Base-by-base conservation (phyloP, 805 yeast genomes). In the Kuraishia capsulata region DNA sequence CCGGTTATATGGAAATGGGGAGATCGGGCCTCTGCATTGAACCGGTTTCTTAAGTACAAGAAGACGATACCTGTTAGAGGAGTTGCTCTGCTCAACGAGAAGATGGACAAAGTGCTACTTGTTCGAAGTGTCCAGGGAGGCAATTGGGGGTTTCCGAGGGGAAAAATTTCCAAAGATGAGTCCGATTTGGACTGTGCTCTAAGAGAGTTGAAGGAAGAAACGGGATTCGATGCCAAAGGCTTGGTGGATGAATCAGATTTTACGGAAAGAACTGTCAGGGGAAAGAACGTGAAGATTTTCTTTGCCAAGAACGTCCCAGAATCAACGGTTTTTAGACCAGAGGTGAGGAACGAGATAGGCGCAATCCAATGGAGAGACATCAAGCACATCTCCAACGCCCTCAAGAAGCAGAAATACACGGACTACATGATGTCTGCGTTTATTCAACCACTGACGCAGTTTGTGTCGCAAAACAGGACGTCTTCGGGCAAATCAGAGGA, bases 121-220 rank as follows among this genome's bases (percentile, higher is more conserved):
- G 95, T 92, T 4, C 79, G 85, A 53, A 97, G 96, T 3, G 78
- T 79, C 36, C 94, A 85, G 45, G 73, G 88, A 10, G 61, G 64
- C 24, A 62, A 82, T 1, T 92, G 97, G 97, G 83, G 96, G 5
- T 92, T 92, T 52, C 99, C 99, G 4, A 69, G 96, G 56, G 99
- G 99, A 4, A 92, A 92, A 59, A 92, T 92, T 41, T 85, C 94
- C 29, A 89, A 92, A 54, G 94, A 81, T 53, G 99, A 92, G 63
- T 65, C 78, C 13, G 98, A 92, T 57, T 70, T 77, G 4, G 78
- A 74, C 39, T 94, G 98, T 64, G 97, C 97, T 4, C 60, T 86
- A 11, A 73, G 99, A 50, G 99, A 92, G 56, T 88, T 85, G 18
- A 72, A 71, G 44, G 99, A 92, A 61, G 99, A 92, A 59, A 90